phyloP scores from a whole-genome alignment of 805 yeast genomes.

The Brettanomyces naardenensis region DNA sequence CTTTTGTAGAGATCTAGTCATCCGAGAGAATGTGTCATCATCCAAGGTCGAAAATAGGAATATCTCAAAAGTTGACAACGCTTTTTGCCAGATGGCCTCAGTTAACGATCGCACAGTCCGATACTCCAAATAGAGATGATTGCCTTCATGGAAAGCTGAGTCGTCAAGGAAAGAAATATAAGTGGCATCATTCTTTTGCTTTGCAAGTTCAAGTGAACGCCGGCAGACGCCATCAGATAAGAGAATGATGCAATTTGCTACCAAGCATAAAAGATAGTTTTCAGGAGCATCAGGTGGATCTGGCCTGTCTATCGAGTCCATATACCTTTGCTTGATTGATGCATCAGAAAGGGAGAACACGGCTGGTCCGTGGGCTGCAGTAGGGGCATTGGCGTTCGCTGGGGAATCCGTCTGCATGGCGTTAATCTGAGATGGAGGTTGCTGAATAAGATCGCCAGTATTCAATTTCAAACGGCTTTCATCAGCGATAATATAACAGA shows the following conservation, averaged over 20 bases:
- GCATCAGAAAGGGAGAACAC: conserved; percentile 37
- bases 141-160: conserved; percentile 9
- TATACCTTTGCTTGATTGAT: conserved; percentile 41
- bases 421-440: conserved; percentile 11
- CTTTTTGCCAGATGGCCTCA: conserved; percentile 27
- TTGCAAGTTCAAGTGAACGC: conserved; percentile 36
- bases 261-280: conserved; percentile 53
- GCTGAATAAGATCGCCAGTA: conserved; percentile 27
- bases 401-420: conserved; percentile 8
- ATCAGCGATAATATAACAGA: conserved; percentile 29
- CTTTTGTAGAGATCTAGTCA: conserved; percentile 70
- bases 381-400: conserved; percentile 4
- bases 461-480: conserved; percentile 28
- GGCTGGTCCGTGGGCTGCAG: conserved; percentile 5
- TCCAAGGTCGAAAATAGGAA: conserved; percentile 64
- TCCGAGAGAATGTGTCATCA: conserved; percentile 55
- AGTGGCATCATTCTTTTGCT: conserved; percentile 3
- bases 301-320: conserved; percentile 73
- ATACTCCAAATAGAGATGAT: conserved; percentile 7
- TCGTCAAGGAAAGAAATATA: conserved; percentile 17
- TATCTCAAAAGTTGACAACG: conserved; percentile 38
- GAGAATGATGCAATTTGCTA: conserved; percentile 42
- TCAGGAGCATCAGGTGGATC: conserved; percentile 68
- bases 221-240: conserved; percentile 65
- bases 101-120: conserved; percentile 21